phyloP scores from a whole-genome alignment of 495 filamentous ascomycete genomes.

The Paragyromitra xinjiangensis region DNA sequence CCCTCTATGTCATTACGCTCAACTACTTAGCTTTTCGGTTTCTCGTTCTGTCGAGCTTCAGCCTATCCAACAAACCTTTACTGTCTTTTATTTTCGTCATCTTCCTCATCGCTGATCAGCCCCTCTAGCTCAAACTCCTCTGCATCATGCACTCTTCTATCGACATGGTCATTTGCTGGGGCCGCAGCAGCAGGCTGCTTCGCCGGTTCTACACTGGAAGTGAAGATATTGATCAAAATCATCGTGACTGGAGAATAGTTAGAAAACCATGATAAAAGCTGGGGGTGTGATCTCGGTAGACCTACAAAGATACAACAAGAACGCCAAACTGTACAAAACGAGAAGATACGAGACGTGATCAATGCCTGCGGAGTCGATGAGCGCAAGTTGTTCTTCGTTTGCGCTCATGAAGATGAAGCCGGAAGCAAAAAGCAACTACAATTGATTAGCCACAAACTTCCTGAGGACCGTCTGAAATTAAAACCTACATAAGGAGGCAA shows the following conservation, averaged over 20 bases:
- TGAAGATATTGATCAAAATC: slow-evolving; percentile 48
- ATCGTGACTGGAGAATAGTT: slow-evolving; percentile 45
- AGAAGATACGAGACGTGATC: slow-evolving; percentile 91
- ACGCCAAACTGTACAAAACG: slow-evolving; percentile 87
- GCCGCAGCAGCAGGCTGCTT: slow-evolving; percentile 1
- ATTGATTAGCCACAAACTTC: slow-evolving; percentile 7
- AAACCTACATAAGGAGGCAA: slow-evolving; percentile 79
- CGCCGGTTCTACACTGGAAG: slow-evolving; percentile 3
- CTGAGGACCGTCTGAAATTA: not conserved
- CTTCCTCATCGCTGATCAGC: slow-evolving; percentile 76
- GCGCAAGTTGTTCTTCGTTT: slow-evolving; percentile 91
- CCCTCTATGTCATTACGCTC: not conserved
- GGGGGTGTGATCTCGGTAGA: slow-evolving; percentile 24
- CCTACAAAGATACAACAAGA: slow-evolving; percentile 86
- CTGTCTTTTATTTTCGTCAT: slow-evolving; percentile 31
- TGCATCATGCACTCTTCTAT: slow-evolving; percentile 67
- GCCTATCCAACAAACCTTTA: not conserved
- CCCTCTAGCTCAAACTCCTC: slow-evolving; percentile 92
- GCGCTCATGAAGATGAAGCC: slow-evolving; percentile 98
- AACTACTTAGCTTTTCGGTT: not conserved
- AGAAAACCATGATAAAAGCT: slow-evolving; percentile 9
- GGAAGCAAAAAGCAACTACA: slow-evolving; percentile 85
- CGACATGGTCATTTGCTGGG: slow-evolving; percentile 35
- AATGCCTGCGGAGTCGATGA: slow-evolving; percentile 75
- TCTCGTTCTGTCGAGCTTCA: not conserved